Percentiles rank a stretch among this genome's conserved stretches.
Evolutionary conservation across 164 flowering plant genomes (phyloP).

Genomic region (Magnolia sinica): DNA sequence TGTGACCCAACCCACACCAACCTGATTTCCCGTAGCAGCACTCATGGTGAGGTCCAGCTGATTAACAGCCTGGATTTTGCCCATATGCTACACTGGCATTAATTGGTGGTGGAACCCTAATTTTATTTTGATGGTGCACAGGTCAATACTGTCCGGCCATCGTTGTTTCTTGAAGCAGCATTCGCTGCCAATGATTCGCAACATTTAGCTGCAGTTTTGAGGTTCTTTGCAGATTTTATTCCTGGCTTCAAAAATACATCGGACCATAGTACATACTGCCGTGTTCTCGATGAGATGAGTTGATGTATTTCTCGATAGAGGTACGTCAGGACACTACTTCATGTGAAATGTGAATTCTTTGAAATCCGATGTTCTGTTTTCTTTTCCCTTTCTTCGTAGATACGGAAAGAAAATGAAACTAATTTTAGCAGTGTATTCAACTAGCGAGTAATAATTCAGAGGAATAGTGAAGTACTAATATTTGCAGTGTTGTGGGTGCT

Average conservation of each 20-base stretch:
- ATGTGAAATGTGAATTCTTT: too few species aligned
- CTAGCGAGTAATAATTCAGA: neutral
- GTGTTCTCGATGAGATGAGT: slow-evolving; percentile 37
- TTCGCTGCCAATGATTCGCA: slow-evolving; percentile 67
- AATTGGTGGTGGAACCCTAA: neutral
- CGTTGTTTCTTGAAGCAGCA: slow-evolving; percentile 89
- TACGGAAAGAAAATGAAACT: neutral
- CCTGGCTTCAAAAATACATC: slow-evolving; percentile 71
- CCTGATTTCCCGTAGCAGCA: neutral
- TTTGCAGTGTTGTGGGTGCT: too few species aligned
- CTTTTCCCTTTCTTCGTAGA: neutral
- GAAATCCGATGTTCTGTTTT: too few species aligned
- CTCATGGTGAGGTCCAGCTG: neutral
- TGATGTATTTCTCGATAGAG: slow-evolving; percentile 6
- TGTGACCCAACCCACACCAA: neutral
- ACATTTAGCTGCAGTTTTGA: slow-evolving; percentile 77
- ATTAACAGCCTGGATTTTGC: neutral
- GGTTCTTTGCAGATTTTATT: slow-evolving; percentile 76
- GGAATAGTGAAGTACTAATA: too few species aligned
- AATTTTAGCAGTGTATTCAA: neutral
- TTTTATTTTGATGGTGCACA: slow-evolving; percentile 25
- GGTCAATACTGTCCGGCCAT: slow-evolving; percentile 74
- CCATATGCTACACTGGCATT: neutral
- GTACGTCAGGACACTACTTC: neutral
- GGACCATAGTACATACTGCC: slow-evolving; percentile 54